Base-by-base conservation (phyloP, 345 rosid genomes). In the Linum usitatissimum region DNA sequence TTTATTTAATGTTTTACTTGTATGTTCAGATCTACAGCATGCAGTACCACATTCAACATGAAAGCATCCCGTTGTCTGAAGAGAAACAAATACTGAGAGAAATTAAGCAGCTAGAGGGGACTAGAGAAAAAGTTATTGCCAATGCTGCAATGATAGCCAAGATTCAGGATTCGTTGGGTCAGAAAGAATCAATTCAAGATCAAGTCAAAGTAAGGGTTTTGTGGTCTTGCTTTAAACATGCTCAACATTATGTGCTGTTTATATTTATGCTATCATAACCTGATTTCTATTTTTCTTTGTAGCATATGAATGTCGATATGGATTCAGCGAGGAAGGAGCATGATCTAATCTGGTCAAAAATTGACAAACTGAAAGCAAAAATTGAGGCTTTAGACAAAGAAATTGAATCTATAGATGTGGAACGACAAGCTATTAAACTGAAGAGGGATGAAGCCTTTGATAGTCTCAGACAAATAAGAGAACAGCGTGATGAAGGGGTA, bases 81-180 rank as follows among this genome's bases (percentile, higher is more conserved):
- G 99, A 94, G 82, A 94, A 94, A 79, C 87, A 94, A 78, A 34
- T 88, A 57, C 88, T 94, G 40, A 84, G 78, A 77, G 97, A 94
- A 76, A 82, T 94, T 70, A 88, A 84, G 74, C 96, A 70, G 75
- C 89, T 94, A 59, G 97, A 90, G 75, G 90, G 86, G 48, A 94
- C 99, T 48, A 82, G 99, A 80, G 95, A 83, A 15, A 84, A 82
- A 67, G 99, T 94, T 70, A 80, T 88, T 74, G 87, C 90, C 53
- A 83, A 90, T 81, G 89, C 76, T 63, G 95, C 89, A 9, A 45
- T 79, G 80, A 85, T 85, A 78, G 80, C 92, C 13, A 85, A 90
- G 71, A 83, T 94, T 68, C 87, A 90, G 84, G 95, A 88, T 57
- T 80, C 94, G 28, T 31, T 90, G 80, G 99, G 99, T 66, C 91